phyloP scores from a whole-genome alignment of 2,329 filamentous ascomycete species.

The Aspergillus fumigatiaffinis region DNA sequence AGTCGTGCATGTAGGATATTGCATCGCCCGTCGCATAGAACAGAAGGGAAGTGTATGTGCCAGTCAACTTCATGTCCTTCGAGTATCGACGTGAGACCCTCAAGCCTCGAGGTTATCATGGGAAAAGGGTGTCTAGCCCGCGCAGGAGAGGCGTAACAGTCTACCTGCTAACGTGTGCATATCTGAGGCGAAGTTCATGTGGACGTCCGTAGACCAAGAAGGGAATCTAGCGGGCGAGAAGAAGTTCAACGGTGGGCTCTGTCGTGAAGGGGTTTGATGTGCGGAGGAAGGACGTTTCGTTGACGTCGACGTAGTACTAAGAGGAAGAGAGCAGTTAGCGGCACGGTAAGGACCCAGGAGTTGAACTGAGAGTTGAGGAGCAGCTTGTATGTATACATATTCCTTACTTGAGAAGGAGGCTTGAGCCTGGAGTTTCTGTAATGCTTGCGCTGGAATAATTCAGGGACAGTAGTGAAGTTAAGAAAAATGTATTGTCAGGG shows the following conservation, averaged over 20 bases:
- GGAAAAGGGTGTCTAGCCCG: not conserved
- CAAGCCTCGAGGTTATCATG: not conserved
- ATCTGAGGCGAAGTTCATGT: not conserved
- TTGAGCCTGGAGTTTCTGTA: not conserved
- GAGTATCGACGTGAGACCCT: not conserved
- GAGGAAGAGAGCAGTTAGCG: not conserved
- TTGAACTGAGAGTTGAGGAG: not conserved
- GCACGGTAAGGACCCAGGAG: not conserved
- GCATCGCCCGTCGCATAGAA: not conserved
- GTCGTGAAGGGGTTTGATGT: not conserved
- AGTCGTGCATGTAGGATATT: not conserved
- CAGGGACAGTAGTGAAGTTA: not conserved
- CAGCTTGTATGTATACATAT: not conserved
- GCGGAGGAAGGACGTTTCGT: not conserved
- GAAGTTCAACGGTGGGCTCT: not conserved
- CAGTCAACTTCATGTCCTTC: not conserved
- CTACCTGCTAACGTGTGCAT: not conserved
- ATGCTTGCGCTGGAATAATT: not conserved
- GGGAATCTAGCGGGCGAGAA: not conserved
- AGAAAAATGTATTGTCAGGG: not conserved
- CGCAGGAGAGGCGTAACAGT: not conserved
- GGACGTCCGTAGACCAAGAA: not conserved
- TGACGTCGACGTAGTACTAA: no score
- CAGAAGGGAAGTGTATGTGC: not conserved
- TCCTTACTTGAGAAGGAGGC: not conserved